Conservation (phyloP, 805 yeast species). For the Danielia oregonensis region DNA sequence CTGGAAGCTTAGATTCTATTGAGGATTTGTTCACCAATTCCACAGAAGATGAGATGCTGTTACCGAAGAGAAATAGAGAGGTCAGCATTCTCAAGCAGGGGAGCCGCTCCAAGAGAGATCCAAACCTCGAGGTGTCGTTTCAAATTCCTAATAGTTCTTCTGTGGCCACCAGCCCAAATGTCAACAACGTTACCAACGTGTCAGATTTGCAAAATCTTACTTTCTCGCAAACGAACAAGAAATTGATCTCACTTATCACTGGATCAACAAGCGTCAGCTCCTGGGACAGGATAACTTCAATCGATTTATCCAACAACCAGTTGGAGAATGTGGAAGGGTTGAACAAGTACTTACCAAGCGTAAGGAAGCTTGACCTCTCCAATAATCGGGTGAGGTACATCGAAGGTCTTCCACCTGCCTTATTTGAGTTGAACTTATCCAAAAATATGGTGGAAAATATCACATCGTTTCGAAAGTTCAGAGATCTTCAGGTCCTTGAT, state of each 20-base stretch:
- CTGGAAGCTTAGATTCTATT: slow-evolving; percentile 34
- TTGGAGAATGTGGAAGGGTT: slow-evolving; percentile 44
- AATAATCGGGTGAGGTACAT: slow-evolving; percentile 39
- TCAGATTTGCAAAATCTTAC: slow-evolving; percentile 44
- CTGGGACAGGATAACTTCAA: slow-evolving; percentile 40
- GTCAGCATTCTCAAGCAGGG: slow-evolving; percentile 8
- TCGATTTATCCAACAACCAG: slow-evolving; percentile 30
- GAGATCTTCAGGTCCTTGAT: slow-evolving; percentile 41
- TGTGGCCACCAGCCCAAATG: slow-evolving; percentile 4
- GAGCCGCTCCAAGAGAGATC: slow-evolving; percentile 7
- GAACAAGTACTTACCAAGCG: slow-evolving; percentile 41
- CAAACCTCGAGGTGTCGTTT: slow-evolving; percentile 38
- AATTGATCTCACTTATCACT: slow-evolving; percentile 44
- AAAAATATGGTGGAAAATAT: slow-evolving; percentile 38
- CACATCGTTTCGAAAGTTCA: slow-evolving; percentile 38
- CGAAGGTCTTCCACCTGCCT: slow-evolving; percentile 42
- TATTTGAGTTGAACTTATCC: slow-evolving; percentile 37
- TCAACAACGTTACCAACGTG: slow-evolving; percentile 36
- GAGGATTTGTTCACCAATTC: slow-evolving; percentile 26
- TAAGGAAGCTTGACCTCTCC: slow-evolving; percentile 37
- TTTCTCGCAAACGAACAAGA: slow-evolving; percentile 44
- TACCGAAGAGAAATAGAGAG: not conserved
- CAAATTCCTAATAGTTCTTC: slow-evolving; percentile 28
- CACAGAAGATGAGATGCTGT: not conserved
- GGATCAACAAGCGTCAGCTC: slow-evolving; percentile 29